These are phyloP conservation scores for Beauveria asiatica DNA, from an alignment of 2,329 filamentous ascomycete species.

Conservation along the genomic window DNA sequence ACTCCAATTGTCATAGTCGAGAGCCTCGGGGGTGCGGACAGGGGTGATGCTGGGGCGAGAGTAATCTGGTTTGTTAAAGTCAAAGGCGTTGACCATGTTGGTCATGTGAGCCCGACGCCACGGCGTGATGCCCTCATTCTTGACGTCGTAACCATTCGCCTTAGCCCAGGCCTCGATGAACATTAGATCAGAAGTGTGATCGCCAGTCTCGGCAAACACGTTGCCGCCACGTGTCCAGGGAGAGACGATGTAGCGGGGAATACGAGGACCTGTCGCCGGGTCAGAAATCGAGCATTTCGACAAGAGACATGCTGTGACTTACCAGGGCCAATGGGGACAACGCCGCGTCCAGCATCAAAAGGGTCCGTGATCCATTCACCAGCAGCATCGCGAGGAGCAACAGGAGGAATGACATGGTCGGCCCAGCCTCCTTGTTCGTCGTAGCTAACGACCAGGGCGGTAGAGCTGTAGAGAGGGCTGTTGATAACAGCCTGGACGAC, in stretches of 20 bases:
- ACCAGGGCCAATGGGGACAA: slow-evolving; percentile 23
- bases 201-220: slow-evolving; percentile 43
- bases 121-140: slow-evolving; percentile 16
- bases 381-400: slow-evolving; percentile 35
- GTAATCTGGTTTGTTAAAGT: slow-evolving; percentile 38
- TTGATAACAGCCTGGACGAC: slow-evolving; percentile 40
- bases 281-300: neutral
- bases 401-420: slow-evolving; percentile 41
- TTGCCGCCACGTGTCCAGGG: slow-evolving; percentile 45
- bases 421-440: slow-evolving; percentile 48
- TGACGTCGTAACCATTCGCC: slow-evolving; percentile 24
- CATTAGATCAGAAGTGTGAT: slow-evolving; percentile 45
- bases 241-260: slow-evolving; percentile 45
- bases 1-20: slow-evolving; percentile 23
- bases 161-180: slow-evolving; percentile 39
- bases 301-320: neutral
- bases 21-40: slow-evolving; percentile 31
- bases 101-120: slow-evolving; percentile 21
- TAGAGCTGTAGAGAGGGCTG: slow-evolving; percentile 39
- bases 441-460: slow-evolving; percentile 42
- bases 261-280: slow-evolving; percentile 27
- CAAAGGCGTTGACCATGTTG: slow-evolving; percentile 25
- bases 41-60: slow-evolving; percentile 30
- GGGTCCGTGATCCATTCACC: slow-evolving; percentile 43
- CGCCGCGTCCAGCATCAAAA: slow-evolving; percentile 25